phyloP scores from a whole-genome alignment of 768 basidiomycete genomes.

The Peribolospora kevripleyi region DNA sequence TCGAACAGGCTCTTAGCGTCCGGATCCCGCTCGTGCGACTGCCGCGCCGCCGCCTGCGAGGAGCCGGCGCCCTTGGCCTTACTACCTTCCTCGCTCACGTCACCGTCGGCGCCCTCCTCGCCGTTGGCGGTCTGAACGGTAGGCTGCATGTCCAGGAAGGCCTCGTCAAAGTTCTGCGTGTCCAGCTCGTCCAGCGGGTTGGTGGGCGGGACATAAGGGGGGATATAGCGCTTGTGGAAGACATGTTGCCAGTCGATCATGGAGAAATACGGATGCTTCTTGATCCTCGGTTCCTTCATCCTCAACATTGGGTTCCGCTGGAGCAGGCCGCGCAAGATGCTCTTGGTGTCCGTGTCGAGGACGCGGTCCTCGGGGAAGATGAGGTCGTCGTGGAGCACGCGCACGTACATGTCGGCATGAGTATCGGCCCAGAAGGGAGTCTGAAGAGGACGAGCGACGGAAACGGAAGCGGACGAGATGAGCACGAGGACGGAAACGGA shows the following conservation, averaged over 20 bases:
- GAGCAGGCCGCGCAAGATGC: conserved; percentile 75
- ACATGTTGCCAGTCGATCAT: conserved; percentile 49
- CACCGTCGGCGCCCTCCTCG: conserved; percentile 23
- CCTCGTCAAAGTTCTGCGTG: conserved; percentile 92
- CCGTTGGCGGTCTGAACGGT: conserved; percentile 43
- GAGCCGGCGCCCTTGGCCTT: conserved; percentile 22
- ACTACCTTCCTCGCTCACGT: conserved; percentile 11
- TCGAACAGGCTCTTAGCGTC: conserved; percentile 65
- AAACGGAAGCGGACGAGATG: background rate
- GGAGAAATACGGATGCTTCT: conserved; percentile 80
- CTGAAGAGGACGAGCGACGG: conserved; percentile 21
- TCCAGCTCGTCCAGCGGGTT: conserved; percentile 79
- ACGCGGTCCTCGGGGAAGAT: conserved; percentile 64
- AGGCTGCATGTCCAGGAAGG: conserved; percentile 87
- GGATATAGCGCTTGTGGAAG: conserved; percentile 81
- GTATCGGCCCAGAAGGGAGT: conserved; percentile 84
- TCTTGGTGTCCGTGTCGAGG: conserved; percentile 88
- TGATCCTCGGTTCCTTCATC: conserved; percentile 79
- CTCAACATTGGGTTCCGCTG: conserved; percentile 78
- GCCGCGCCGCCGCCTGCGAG: conserved; percentile 20
- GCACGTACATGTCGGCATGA: conserved; percentile 82
- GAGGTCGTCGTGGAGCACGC: conserved; percentile 71
- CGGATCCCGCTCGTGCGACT: conserved; percentile 17
- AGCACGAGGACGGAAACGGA: background rate
- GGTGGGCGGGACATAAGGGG: conserved; percentile 46